Conservation (phyloP, 1,284 basidiomycete genomes). For the Irpex sp. region DNA sequence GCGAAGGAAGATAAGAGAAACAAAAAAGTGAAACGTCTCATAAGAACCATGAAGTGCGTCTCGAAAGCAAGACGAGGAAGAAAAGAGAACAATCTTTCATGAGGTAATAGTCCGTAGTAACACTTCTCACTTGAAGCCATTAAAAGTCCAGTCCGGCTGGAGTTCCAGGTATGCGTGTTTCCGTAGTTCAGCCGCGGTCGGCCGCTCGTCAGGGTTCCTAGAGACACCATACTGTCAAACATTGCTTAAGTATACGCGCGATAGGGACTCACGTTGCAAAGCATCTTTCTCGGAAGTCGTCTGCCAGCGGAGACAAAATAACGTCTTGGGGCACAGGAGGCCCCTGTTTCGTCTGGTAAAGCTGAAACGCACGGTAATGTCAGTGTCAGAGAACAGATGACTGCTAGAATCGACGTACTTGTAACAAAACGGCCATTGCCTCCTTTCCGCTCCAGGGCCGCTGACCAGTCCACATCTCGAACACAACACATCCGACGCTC, state of each 20-base stretch:
- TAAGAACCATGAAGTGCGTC: background rate
- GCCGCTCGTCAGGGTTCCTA: constrained; percentile 85
- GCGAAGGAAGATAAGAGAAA: background rate
- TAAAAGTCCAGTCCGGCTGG: constrained; percentile 77
- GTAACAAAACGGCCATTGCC: constrained; percentile 90
- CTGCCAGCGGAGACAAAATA: constrained; percentile 68
- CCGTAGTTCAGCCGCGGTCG: constrained; percentile 80
- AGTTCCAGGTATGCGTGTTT: constrained; percentile 82
- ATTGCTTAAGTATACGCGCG: constrained; percentile 2
- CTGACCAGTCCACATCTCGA: constrained; percentile 97
- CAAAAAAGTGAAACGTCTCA: constrained; percentile 1
- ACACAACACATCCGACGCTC: constrained; percentile 95
- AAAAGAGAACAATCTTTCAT: constrained; percentile 15
- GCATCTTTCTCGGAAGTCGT: constrained; percentile 87
- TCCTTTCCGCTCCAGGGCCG: constrained; percentile 93
- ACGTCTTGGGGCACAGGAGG: constrained; percentile 91
- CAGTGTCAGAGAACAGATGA: background rate
- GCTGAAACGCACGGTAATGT: constrained; percentile 35
- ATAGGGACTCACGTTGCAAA: constrained; percentile 73
- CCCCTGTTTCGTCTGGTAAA: constrained; percentile 78
- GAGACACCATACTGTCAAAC: constrained; percentile 13
- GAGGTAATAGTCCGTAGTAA: constrained; percentile 10
- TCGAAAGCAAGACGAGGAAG: constrained; percentile 13
- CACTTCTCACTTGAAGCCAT: constrained; percentile 42
- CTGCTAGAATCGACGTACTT: constrained; percentile 47